Percentiles rank a stretch among this genome's conserved stretches.
These are phyloP conservation scores for Cutaneotrichosporon sp. DNA, from an alignment of 1,284 basidiomycete species.

Conservation along the genomic window DNA sequence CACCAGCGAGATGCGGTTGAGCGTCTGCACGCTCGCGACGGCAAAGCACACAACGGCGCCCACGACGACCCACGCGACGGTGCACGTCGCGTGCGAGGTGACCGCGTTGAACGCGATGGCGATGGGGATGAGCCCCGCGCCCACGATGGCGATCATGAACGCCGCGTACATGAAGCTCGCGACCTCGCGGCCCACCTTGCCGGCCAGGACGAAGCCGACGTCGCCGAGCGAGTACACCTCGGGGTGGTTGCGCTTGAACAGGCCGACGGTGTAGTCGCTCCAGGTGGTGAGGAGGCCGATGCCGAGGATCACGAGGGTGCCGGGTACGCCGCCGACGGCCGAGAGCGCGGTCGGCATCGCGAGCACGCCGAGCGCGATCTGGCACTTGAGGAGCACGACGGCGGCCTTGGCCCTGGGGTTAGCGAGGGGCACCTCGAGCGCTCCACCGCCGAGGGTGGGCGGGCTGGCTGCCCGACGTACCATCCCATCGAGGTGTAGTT, in stretches of 20 bases:
- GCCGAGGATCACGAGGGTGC: slow-evolving; percentile 32
- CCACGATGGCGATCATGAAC: slow-evolving; percentile 18
- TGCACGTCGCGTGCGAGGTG: slow-evolving; percentile 39
- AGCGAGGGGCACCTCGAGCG: too few relatives aligned
- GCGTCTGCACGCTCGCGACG: slow-evolving; percentile 40
- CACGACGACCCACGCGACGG: slow-evolving; percentile 36
- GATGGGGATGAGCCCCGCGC: slow-evolving; percentile 15
- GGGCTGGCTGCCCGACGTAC: too few relatives aligned
- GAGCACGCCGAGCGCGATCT: slow-evolving; percentile 37
- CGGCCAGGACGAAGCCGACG: slow-evolving; percentile 33
- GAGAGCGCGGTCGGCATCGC: slow-evolving; percentile 35
- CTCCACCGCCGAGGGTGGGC: too few relatives aligned
- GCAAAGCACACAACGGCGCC: slow-evolving; percentile 24
- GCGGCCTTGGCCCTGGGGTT: too few relatives aligned
- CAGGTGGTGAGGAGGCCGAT: slow-evolving; percentile 34
- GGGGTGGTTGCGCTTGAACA: slow-evolving; percentile 38
- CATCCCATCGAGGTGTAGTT: too few relatives aligned
- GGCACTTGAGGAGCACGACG: too few relatives aligned
- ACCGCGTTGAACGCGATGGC: slow-evolving; percentile 41
- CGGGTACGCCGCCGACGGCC: slow-evolving; percentile 34
- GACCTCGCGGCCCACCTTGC: slow-evolving; percentile 28
- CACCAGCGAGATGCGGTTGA: slow-evolving; percentile 40
- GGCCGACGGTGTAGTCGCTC: slow-evolving; percentile 29
- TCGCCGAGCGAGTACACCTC: slow-evolving; percentile 40
- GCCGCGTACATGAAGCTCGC: slow-evolving; percentile 14